Conservation (phyloP, 2,329 filamentous ascomycete genomes). For the Zelopaecilomyces penicillatus region DNA sequence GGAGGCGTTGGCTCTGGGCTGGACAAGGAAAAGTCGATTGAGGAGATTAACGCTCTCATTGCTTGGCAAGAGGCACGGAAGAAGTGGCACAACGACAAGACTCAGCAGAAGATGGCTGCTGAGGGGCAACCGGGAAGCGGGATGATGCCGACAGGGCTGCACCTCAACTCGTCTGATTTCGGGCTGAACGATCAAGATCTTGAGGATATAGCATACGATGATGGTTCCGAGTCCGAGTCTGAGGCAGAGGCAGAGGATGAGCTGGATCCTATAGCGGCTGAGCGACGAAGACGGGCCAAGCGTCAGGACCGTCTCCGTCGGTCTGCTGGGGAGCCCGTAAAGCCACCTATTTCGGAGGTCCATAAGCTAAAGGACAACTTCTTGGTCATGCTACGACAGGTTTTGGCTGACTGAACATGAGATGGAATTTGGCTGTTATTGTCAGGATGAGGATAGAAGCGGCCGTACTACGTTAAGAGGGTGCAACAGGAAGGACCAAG, state of each 20-base stretch:
- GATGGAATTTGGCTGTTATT: too few relatives aligned
- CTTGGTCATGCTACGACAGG: constrained; percentile 69
- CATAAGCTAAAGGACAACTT: constrained; percentile 75
- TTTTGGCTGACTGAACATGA: constrained; percentile 57
- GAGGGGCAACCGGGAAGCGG: constrained; percentile 48
- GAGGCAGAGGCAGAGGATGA: constrained; percentile 71
- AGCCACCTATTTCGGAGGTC: constrained; percentile 71
- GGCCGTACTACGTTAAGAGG: too few relatives aligned
- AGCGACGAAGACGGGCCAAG: constrained; percentile 68
- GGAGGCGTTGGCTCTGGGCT: constrained; percentile 65
- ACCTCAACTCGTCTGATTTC: constrained; percentile 77
- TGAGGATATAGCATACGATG: constrained; percentile 75
- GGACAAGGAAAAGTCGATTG: constrained; percentile 62
- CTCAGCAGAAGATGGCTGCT: constrained; percentile 95
- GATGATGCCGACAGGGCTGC: constrained; percentile 44
- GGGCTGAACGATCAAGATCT: constrained; percentile 81
- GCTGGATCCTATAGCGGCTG: constrained; percentile 78
- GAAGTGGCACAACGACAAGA: constrained; percentile 98
- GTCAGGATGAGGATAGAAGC: too few relatives aligned
- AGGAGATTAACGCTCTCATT: constrained; percentile 79
- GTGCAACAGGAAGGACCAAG: too few relatives aligned
- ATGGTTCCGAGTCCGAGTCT: constrained; percentile 62
- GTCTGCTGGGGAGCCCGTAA: constrained; percentile 73
- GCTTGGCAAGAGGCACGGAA: constrained; percentile 92
- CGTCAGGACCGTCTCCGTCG: constrained; percentile 72